Percentiles rank a stretch among this genome's conserved stretches.
phyloP scores from a whole-genome alignment of 139 green algal species.

The Pycnococcus provasolii region DNA sequence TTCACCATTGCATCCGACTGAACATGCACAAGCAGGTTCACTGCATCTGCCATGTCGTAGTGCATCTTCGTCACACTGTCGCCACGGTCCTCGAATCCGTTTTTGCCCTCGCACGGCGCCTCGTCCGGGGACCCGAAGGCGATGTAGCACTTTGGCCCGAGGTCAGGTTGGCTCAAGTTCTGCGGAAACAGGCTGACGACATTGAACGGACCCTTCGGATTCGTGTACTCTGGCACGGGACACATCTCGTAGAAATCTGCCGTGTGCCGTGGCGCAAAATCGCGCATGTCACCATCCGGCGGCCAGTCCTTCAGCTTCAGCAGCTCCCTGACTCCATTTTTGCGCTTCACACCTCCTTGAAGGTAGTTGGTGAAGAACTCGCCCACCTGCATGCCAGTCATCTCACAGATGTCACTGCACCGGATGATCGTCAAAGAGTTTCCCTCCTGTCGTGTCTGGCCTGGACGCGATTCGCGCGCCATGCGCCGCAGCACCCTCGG shows the following conservation, averaged over 20 bases:
- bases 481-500: too few relatives aligned
- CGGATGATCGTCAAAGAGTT: too few relatives aligned
- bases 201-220: conserved; percentile 16
- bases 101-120: not conserved
- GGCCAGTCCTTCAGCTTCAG: conserved; percentile 23
- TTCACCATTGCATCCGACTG: not conserved
- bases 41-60: conserved; percentile 64
- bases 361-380: too few relatives aligned
- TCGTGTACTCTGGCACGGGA: conserved; percentile 27
- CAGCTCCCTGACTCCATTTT: not conserved
- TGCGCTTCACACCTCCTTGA: too few relatives aligned
- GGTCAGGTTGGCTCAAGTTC: conserved; percentile 37
- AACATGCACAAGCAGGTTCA: conserved; percentile 49
- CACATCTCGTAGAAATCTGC: conserved; percentile 44
- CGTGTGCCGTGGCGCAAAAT: not conserved
- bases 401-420: too few relatives aligned
- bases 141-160: conserved; percentile 61
- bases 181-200: conserved; percentile 4
- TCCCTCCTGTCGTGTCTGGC: too few relatives aligned
- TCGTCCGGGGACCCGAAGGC: conserved; percentile 44
- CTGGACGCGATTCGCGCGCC: too few relatives aligned
- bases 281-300: conserved; percentile 4
- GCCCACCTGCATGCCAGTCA: too few relatives aligned
- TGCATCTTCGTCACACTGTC: conserved; percentile 86
- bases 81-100: not conserved